Conservation (phyloP, 192 early-diverging fungal species). For the Coemansia asiatica region DNA sequence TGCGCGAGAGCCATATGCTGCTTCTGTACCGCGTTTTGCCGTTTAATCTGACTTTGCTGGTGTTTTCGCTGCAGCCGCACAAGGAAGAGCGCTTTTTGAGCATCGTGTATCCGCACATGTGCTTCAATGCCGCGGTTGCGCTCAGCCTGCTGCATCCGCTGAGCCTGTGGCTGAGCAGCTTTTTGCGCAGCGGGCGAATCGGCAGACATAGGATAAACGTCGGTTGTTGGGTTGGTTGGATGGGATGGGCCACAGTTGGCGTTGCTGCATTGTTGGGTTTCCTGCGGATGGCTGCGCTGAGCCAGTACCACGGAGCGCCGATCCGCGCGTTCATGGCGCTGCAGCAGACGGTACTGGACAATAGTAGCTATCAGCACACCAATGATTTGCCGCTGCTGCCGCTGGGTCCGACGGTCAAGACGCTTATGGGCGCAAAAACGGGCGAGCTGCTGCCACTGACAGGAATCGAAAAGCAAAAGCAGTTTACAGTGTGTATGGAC, state of each 20-base stretch:
- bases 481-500: constrained; percentile 73
- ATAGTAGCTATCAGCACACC: constrained; percentile 13
- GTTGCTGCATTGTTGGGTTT: constrained; percentile 59
- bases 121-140: constrained; percentile 72
- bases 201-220: constrained; percentile 10
- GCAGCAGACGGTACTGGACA: neutral
- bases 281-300: constrained; percentile 68
- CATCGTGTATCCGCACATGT: constrained; percentile 86
- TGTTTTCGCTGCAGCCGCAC: constrained; percentile 88
- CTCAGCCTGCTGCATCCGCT: constrained; percentile 59
- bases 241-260: constrained; percentile 51
- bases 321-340: constrained; percentile 59
- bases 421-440: neutral
- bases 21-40: constrained; percentile 63
- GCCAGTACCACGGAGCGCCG: constrained; percentile 76
- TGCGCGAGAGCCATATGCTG: constrained; percentile 22
- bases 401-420: constrained; percentile 26
- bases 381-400: constrained; percentile 12
- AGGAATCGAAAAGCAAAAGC: neutral
- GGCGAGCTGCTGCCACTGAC: neutral
- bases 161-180: constrained; percentile 22
- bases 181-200: neutral
- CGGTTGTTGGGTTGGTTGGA: neutral
- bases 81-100: constrained; percentile 97
- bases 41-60: constrained; percentile 72